Evolutionary conservation across 2,329 filamentous ascomycete species (phyloP), one percentile per base, ranked within the genome.

Genomic region (Reticulascus tulasneorum): DNA sequence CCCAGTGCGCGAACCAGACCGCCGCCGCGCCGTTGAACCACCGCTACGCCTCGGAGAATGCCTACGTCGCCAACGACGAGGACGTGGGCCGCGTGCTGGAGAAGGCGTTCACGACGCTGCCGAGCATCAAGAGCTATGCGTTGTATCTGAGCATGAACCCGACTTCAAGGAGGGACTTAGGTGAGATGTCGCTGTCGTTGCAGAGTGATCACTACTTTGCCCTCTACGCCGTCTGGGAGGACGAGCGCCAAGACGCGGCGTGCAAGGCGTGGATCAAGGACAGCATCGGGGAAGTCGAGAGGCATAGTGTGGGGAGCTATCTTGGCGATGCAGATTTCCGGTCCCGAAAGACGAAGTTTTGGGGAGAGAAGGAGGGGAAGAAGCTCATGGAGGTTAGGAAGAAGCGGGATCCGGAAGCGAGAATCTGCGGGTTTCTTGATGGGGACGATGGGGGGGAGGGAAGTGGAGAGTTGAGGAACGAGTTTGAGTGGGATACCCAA

Each of bases 191-290:
- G 4, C 53, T 75, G 11, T 70, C 63, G 19, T 65, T 76, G 65
- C 71, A 75, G 36, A 64, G 62, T 0, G 73, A 77, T 45, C 72
- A 77, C 49, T 77, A 77, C 50, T 69, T 77, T 47, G 70, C 73
- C 2, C 35, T 72, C 4, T 77, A 77, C 45, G 59, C 67, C 0
- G 54, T 74, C 3, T 77, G 69, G 65, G 64, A 73, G 31, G 53
- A 70, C 17, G 55, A 51, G 13, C 41, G 48, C 3, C 69, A 75
- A 24, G 73, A 76, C 40, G 50, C 47, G 1, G 42, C 45, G n/a
- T 71, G 64, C 47, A 52, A 54, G 20, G 42, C 26, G 2, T 77
- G 73, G 73, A 59, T 72, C 1, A 48, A 49, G n/a, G 43, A 57
- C 17, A 47, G 64, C 2, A 67, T 73, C 55, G 44, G 35, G 3